Evolutionary conservation across 1,284 basidiomycete genomes (phyloP), one percentile per base, ranked within the genome.

Genomic region (Pseudozyma tsukubaensis): DNA sequence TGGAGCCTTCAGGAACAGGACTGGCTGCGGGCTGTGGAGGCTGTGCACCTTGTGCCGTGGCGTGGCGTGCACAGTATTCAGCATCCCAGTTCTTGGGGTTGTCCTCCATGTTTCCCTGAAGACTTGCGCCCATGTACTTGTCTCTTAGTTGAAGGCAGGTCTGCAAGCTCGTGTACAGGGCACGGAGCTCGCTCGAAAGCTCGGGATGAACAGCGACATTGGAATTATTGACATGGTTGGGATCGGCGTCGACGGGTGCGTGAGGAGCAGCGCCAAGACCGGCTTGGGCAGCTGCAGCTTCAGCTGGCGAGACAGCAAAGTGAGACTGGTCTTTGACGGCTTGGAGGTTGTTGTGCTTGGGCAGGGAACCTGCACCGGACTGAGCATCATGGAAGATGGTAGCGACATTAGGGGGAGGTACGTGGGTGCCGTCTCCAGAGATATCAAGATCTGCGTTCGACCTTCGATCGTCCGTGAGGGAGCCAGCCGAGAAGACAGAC

Each of bases 11-110:
- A 1, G 64, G 40, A 8, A 53, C 59, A 13, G 59, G 62, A 8
- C 52, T 44, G 1, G 68, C 50, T 14, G 53, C 8, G 7, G 49
- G 32, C 32, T 49, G 54, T 0, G 43, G 29, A 34, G 53, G 10
- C 24, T 48, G 32, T 5, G 63, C 59, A 29, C 55, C 65, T 6
- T 24, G 34, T 24, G 45, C 45, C 19, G 59, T 43, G 35, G 59
- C 72, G 19, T 71, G 44, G 48, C 72, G 64, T 14, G 72, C 76
- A 43, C 80, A 83, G 51, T 79, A 72, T 49, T 84, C 82, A 11
- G 83, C 83, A 50, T 84, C 83, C 83, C 83, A 84, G 40, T 84
- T 83, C 68, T 83, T 84, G 1, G 83, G 83, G 50, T 84, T 84
- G 61, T 83, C 83, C 44, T 82, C 77, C 50, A 78, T 69, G 36